Evolutionary conservation across 2,329 filamentous ascomycete genomes (phyloP).

Genomic region (Aspergillus fructus): DNA sequence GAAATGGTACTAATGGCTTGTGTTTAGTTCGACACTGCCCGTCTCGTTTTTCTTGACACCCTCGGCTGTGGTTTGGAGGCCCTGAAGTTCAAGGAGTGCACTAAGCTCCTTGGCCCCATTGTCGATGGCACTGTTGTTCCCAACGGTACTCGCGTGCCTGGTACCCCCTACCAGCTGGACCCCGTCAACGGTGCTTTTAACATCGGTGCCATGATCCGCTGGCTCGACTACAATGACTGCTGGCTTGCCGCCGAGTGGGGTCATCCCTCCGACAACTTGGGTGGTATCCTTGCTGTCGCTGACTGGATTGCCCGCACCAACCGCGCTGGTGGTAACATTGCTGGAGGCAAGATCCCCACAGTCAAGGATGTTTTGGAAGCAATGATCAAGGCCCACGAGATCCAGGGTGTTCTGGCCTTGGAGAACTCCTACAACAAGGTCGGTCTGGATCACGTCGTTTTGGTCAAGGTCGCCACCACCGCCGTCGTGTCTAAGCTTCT

Average conservation of each 20-base stretch:
- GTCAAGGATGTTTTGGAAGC: constrained; percentile 88
- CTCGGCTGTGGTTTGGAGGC: constrained; percentile 95
- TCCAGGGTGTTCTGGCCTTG: constrained; percentile 93
- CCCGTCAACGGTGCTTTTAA: constrained; percentile 97
- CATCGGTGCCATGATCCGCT: constrained; percentile 97
- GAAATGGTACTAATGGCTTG: background rate
- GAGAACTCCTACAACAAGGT: constrained; percentile 99
- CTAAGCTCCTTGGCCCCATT: constrained; percentile 87
- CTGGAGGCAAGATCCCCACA: constrained; percentile 75
- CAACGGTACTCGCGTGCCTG: constrained; percentile 86
- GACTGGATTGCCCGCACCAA: constrained; percentile 98
- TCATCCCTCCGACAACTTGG: constrained; percentile 96
- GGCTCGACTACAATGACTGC: constrained; percentile 99
- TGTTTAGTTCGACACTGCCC: constrained; percentile 76
- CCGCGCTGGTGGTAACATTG: constrained; percentile 73
- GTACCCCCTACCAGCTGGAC: constrained; percentile 91
- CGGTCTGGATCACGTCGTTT: constrained; percentile 92
- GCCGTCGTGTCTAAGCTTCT: constrained; percentile 96
- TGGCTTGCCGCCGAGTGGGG: constrained; percentile 99
- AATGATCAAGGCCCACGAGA: constrained; percentile 99
- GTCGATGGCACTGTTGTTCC: constrained; percentile 89
- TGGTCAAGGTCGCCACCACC: constrained; percentile 95
- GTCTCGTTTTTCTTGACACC: constrained; percentile 95
- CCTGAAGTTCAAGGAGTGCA: constrained; percentile 92
- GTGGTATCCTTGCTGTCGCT: constrained; percentile 91